Conservation (phyloP, 2,329 filamentous ascomycete species). For the Shiraia bambusicola region DNA sequence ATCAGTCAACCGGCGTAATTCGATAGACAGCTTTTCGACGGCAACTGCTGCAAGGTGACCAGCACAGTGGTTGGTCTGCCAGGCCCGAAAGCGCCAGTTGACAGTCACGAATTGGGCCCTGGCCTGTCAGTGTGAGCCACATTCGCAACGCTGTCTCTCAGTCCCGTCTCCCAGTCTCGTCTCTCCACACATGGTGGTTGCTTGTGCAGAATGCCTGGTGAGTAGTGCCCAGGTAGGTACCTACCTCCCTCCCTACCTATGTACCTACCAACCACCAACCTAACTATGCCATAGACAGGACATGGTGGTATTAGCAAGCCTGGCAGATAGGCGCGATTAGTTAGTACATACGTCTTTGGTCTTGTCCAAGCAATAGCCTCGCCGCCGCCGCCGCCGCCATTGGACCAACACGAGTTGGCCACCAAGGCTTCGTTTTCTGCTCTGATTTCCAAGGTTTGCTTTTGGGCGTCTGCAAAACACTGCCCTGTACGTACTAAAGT, state of each 20-base stretch:
- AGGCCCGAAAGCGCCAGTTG: slow-evolving; percentile 33
- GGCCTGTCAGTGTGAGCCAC: slow-evolving; percentile 39
- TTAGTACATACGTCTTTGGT: too few species aligned
- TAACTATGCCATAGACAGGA: too few species aligned
- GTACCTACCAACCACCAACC: too few species aligned
- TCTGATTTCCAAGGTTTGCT: slow-evolving; percentile 20
- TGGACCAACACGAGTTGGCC: slow-evolving; percentile 17
- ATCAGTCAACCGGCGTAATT: slow-evolving; percentile 5
- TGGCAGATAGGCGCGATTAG: background rate
- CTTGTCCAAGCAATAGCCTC: slow-evolving; percentile 7
- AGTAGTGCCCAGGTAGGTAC: too few species aligned
- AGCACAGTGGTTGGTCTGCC: slow-evolving; percentile 23
- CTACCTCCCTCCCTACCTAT: too few species aligned
- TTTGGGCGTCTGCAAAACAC: slow-evolving; percentile 27
- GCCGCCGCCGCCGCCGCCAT: slow-evolving; percentile 18
- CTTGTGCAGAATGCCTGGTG: slow-evolving; percentile 11
- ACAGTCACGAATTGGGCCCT: slow-evolving; percentile 34
- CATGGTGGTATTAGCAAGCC: background rate
- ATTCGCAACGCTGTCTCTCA: slow-evolving; percentile 26
- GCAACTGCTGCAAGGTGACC: slow-evolving; percentile 17
- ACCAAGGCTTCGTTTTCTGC: slow-evolving; percentile 25
- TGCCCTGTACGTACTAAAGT: slow-evolving; percentile 32
- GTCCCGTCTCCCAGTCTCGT: too few species aligned
- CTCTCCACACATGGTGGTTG: too few species aligned
- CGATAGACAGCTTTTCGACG: slow-evolving; percentile 16